Evolutionary conservation across 768 basidiomycete species (phyloP).

Genomic region (Hypholoma sublateritium): DNA sequence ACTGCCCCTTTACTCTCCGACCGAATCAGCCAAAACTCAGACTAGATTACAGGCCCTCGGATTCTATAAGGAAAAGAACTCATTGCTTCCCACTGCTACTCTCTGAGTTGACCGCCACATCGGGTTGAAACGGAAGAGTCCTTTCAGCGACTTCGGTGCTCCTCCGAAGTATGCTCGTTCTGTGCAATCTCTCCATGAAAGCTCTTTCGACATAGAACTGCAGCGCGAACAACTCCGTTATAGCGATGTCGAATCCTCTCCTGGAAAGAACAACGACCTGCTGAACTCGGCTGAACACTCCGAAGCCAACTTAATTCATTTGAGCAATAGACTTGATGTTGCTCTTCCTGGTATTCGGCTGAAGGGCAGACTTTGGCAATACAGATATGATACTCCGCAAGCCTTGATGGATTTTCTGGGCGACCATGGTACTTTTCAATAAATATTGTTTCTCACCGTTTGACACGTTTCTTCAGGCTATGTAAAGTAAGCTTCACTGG

Average conservation of each 20-base stretch:
- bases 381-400: constrained; percentile 38
- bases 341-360: constrained; percentile 50
- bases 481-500: constrained; percentile 43
- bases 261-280: background rate
- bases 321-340: constrained; percentile 39
- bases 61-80: background rate
- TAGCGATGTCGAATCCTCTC: constrained; percentile 13
- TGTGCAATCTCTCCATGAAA: constrained; percentile 38
- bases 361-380: constrained; percentile 35
- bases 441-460: background rate
- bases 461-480: constrained; percentile 33
- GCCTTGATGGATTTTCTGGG: constrained; percentile 39
- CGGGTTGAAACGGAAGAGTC: constrained; percentile 29
- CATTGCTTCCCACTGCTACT: background rate
- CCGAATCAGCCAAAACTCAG: background rate
- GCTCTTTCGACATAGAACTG: constrained; percentile 44
- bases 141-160: constrained; percentile 42
- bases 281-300: background rate
- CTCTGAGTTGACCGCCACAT: constrained; percentile 8
- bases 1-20: constrained; percentile 16
- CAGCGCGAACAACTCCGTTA: constrained; percentile 33
- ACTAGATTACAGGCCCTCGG: background rate
- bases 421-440: constrained; percentile 27
- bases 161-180: constrained; percentile 46
- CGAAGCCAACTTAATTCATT: constrained; percentile 24